A percentile compares a stretch with the other conserved stretches of the same genome.
Evolutionary conservation across 805 yeast genomes (phyloP).

Genomic region (Candida easanensis): DNA sequence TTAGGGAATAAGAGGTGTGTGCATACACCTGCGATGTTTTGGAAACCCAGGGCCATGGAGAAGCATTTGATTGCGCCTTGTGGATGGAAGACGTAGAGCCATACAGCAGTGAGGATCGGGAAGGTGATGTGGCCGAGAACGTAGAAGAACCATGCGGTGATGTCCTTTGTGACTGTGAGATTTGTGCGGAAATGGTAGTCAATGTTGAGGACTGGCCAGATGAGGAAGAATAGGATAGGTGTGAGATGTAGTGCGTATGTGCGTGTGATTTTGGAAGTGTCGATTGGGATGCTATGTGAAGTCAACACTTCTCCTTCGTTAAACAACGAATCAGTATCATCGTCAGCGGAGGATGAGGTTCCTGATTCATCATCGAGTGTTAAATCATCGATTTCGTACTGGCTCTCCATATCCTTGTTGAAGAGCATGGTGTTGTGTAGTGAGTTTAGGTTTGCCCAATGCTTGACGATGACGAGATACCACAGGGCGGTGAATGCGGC

Average conservation of each 20-base stretch:
- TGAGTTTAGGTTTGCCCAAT: constrained; percentile 30
- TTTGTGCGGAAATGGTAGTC: constrained; percentile 41
- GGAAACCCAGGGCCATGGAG: constrained; percentile 53
- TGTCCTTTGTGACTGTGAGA: constrained; percentile 44
- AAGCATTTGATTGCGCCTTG: constrained; percentile 60
- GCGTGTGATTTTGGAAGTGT: constrained; percentile 18
- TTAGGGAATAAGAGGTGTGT: constrained; percentile 65
- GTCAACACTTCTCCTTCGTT: constrained; percentile 12
- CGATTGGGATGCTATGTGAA: too few relatives aligned
- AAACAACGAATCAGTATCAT: neutral
- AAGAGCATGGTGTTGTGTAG: constrained; percentile 20
- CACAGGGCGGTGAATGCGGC: constrained; percentile 14
- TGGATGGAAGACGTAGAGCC: constrained; percentile 62
- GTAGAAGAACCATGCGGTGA: constrained; percentile 60
- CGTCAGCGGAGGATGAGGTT: constrained; percentile 3
- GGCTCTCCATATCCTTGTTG: constrained; percentile 12
- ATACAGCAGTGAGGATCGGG: constrained; percentile 60
- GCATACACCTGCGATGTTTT: constrained; percentile 55
- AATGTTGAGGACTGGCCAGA: constrained; percentile 51
- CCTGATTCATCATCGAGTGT: neutral
- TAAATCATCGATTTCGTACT: neutral
- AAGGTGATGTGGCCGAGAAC: constrained; percentile 59
- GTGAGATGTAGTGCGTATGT: constrained; percentile 15
- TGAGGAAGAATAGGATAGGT: constrained; percentile 38
- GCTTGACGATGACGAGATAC: constrained; percentile 23